phyloP scores from a whole-genome alignment of 1,284 basidiomycete genomes.

The Tilletia caries region DNA sequence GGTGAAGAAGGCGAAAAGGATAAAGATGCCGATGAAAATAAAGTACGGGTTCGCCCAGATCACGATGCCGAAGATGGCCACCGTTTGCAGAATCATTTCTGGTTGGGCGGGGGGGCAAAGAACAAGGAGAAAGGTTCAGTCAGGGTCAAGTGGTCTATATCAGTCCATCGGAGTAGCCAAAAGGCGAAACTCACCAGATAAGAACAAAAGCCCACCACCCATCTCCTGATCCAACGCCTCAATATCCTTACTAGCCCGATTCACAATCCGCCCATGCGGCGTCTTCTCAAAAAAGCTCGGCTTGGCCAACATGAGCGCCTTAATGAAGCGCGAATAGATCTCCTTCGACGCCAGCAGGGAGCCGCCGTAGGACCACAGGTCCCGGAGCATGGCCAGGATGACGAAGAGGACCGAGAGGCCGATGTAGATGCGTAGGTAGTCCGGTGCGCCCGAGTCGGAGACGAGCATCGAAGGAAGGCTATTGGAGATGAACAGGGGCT shows the following conservation, averaged over 20 bases:
- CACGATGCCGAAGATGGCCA: constrained; percentile 42
- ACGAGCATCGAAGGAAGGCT: constrained; percentile 26
- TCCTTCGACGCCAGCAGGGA: constrained; percentile 41
- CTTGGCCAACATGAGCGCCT: constrained; percentile 77
- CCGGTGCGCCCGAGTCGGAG: constrained; percentile 27
- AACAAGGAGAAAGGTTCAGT: no score
- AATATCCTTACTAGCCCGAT: constrained; percentile 51
- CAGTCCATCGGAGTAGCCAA: neutral
- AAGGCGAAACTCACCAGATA: constrained; percentile 13
- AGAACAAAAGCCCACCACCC: constrained; percentile 26
- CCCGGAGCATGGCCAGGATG: constrained; percentile 35
- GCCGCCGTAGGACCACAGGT: constrained; percentile 37
- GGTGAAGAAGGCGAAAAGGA: constrained; percentile 40
- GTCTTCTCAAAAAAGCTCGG: constrained; percentile 51
- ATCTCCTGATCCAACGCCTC: constrained; percentile 53
- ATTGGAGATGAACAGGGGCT: no score
- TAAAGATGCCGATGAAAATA: constrained; percentile 31
- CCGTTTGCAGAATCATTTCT: constrained; percentile 29
- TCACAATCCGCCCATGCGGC: constrained; percentile 51
- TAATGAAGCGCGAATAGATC: constrained; percentile 62
- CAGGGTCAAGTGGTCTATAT: no score
- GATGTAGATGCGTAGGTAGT: constrained; percentile 45
- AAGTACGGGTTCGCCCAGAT: constrained; percentile 49
- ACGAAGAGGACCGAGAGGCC: constrained; percentile 39
- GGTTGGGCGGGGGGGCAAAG: neutral